Evolutionary conservation across 306 rosid genomes (phyloP).

Genomic region (Gillenia trifoliata): DNA sequence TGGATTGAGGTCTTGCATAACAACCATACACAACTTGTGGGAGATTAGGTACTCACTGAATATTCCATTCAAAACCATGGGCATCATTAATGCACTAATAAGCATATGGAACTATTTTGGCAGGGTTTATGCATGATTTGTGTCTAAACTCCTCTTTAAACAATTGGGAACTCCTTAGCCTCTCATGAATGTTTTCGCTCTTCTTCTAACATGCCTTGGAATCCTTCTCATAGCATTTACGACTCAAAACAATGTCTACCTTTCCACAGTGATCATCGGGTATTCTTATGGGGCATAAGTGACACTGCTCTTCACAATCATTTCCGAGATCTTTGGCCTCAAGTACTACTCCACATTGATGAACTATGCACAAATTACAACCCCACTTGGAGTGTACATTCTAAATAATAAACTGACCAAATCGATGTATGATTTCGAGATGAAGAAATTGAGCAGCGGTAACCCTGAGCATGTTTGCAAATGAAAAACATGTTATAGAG

Average conservation of each 20-base stretch:
- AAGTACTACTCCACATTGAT: slow-evolving; percentile 14
- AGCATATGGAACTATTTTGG: slow-evolving; percentile 20
- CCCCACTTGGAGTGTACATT: slow-evolving; percentile 10
- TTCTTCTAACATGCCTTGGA: slow-evolving; percentile 11
- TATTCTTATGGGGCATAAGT: slow-evolving; percentile 14
- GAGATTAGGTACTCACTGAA: slow-evolving; percentile 9
- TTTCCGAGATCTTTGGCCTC: slow-evolving; percentile 20
- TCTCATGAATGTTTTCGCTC: not conserved
- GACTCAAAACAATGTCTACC: not conserved
- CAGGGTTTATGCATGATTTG: slow-evolving; percentile 8
- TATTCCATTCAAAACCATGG: not conserved
- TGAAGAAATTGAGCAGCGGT: not conserved
- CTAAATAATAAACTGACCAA: slow-evolving; percentile 2
- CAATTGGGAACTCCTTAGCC: too few species aligned
- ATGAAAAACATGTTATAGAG: not conserved
- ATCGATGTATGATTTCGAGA: slow-evolving; percentile 9
- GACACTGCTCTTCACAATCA: slow-evolving; percentile 1
- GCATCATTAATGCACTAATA: not conserved
- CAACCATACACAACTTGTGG: slow-evolving; percentile 15
- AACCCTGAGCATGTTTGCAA: too few species aligned
- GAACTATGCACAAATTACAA: slow-evolving; percentile 10
- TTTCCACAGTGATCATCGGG: slow-evolving; percentile 3
- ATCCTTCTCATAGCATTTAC: slow-evolving; percentile 15
- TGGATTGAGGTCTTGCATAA: slow-evolving; percentile 3
- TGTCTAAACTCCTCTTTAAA: not conserved